A percentile compares a stretch with the other conserved stretches of the same genome.
Evolutionary conservation across 176 grass and related monocot genomes (phyloP).

Genomic region (Avena eriantha): DNA sequence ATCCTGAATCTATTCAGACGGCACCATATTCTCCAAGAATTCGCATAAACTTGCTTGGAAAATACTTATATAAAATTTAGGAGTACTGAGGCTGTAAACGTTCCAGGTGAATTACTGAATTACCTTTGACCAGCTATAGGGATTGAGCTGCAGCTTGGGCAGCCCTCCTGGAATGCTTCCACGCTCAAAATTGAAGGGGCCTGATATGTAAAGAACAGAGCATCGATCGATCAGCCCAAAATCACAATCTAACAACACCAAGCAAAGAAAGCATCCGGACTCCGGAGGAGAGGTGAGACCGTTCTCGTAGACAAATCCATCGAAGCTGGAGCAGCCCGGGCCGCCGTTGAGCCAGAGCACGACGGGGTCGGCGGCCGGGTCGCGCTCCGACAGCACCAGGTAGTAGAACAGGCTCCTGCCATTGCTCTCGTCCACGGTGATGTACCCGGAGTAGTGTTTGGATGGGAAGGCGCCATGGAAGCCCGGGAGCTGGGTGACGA

Average conservation of each 20-base stretch:
- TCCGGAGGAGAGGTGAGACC: conserved; percentile 33
- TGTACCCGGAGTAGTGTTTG: conserved; percentile 68
- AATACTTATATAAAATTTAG: neutral
- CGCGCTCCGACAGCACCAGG: conserved; percentile 70
- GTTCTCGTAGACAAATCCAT: conserved; percentile 82
- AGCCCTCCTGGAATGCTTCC: conserved; percentile 43
- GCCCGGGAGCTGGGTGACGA: conserved; percentile 52
- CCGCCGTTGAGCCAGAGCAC: conserved; percentile 91
- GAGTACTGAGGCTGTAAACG: neutral
- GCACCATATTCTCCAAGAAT: neutral
- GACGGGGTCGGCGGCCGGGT: conserved; percentile 68
- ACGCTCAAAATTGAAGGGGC: conserved; percentile 76
- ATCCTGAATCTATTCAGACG: neutral
- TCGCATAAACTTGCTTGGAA: neutral
- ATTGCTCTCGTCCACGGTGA: conserved; percentile 53
- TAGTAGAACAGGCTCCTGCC: conserved; percentile 81
- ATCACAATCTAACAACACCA: neutral
- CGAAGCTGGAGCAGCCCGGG: conserved; percentile 87
- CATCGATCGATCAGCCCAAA: neutral
- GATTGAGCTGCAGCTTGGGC: conserved; percentile 74
- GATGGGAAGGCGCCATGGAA: conserved; percentile 62
- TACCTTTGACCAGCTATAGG: conserved; percentile 91
- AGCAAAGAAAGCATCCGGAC: neutral
- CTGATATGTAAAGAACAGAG: conserved; percentile 24
- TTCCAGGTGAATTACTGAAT: conserved; percentile 22